Conservation (phyloP, 176 grass and related monocot species). For the Cenchrus americanus region DNA sequence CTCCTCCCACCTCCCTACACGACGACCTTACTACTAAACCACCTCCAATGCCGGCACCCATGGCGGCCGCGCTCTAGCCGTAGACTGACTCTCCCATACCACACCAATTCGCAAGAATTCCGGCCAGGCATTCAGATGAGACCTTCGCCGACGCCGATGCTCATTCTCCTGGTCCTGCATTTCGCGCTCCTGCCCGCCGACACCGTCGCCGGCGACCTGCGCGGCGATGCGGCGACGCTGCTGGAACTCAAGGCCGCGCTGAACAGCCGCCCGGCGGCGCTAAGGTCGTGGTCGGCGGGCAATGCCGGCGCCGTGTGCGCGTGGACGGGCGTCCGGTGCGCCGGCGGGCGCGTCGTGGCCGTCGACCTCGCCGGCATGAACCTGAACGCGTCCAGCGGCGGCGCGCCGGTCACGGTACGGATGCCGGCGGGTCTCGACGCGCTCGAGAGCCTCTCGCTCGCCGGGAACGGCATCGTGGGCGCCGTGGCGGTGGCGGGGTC, state of each 20-base stretch:
- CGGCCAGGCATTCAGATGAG: constrained; percentile 32
- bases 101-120: constrained; percentile 4
- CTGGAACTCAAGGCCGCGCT: constrained; percentile 58
- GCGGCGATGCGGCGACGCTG: constrained; percentile 60
- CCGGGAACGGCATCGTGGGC: constrained; percentile 75
- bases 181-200: constrained; percentile 18
- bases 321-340: constrained; percentile 77
- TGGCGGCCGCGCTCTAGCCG: neutral
- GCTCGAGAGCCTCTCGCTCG: constrained; percentile 66
- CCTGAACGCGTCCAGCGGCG: constrained; percentile 46
- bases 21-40: constrained; percentile 4
- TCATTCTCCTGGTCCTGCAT: constrained; percentile 33
- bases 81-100: neutral
- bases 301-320: constrained; percentile 70
- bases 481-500: constrained; percentile 19
- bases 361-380: constrained; percentile 80
- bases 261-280: constrained; percentile 33
- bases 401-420: constrained; percentile 29
- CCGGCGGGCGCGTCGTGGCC: constrained; percentile 56
- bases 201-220: constrained; percentile 32
- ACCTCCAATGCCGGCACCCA: constrained; percentile 14
- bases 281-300: constrained; percentile 58
- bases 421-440: constrained; percentile 54
- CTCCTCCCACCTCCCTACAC: neutral
- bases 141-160: neutral